A percentile compares a stretch with the other conserved stretches of the same genome.
Conservation (phyloP, 768 basidiomycete genomes). For the Boletus pseudopeckii region DNA sequence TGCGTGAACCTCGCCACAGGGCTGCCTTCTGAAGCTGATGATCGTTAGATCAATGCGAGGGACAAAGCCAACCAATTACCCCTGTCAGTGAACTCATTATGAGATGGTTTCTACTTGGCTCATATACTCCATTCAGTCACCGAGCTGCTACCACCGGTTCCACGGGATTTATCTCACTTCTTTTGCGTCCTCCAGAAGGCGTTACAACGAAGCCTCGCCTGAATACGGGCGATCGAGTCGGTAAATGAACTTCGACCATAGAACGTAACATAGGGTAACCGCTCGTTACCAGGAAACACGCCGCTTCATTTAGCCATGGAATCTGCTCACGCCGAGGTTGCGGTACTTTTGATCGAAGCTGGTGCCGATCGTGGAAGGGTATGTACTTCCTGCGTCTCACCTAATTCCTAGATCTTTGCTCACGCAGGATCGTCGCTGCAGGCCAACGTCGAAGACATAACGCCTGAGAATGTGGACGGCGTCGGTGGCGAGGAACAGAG, state of each 20-base stretch:
- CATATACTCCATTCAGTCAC: conserved; percentile 52
- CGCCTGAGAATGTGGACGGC: conserved; percentile 86
- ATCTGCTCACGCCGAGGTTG: conserved; percentile 88
- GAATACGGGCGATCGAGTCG: conserved; percentile 80
- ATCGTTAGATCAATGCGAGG: conserved; percentile 80
- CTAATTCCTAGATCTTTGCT: not conserved
- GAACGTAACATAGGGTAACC: not conserved
- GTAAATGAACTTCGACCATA: conserved; percentile 35
- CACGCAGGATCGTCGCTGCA: conserved; percentile 27
- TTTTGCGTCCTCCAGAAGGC: conserved; percentile 81
- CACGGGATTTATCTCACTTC: conserved; percentile 78
- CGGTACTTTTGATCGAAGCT: conserved; percentile 88
- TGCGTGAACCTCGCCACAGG: conserved; percentile 44
- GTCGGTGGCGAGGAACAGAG: conserved; percentile 88
- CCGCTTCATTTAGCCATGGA: conserved; percentile 98
- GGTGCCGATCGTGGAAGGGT: conserved; percentile 91
- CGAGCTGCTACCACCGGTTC: conserved; percentile 96
- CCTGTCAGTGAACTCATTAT: conserved; percentile 45
- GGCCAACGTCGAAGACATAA: conserved; percentile 81
- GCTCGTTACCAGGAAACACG: conserved; percentile 69
- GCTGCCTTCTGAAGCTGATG: conserved; percentile 30
- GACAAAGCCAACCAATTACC: conserved; percentile 93
- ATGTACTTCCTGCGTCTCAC: conserved; percentile 30
- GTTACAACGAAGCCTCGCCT: conserved; percentile 67
- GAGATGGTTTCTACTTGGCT: not conserved